Conservation (phyloP, 768 basidiomycete species). For the Kwoniella dejecticola region DNA sequence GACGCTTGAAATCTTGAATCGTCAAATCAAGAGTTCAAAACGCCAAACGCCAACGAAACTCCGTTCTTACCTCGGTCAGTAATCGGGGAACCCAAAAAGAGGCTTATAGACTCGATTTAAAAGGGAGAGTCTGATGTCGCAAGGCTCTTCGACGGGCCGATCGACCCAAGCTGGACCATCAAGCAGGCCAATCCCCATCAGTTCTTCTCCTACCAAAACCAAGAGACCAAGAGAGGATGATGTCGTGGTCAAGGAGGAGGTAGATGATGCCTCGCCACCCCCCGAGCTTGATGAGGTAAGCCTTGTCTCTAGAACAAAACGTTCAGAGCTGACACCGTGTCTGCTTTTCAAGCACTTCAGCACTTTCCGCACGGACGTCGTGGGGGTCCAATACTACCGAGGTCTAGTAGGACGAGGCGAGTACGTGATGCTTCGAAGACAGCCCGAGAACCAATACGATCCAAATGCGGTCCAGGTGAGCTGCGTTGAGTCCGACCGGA, state of each 20-base stretch:
- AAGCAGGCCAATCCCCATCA: neutral
- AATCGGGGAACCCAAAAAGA: neutral
- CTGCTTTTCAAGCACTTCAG: conserved; percentile 75
- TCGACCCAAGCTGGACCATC: conserved; percentile 1
- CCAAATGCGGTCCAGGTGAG: conserved; percentile 62
- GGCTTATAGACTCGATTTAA: neutral
- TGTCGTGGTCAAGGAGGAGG: conserved; percentile 9
- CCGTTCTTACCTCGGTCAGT: too few species aligned
- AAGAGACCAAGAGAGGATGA: conserved; percentile 15
- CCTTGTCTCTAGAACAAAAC: too few species aligned
- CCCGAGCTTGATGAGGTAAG: conserved; percentile 39
- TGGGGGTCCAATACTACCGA: conserved; percentile 81
- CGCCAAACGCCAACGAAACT: too few species aligned
- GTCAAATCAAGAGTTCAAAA: too few species aligned
- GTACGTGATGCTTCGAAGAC: conserved; percentile 57
- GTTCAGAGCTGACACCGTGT: too few species aligned
- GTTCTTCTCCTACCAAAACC: conserved; percentile 2
- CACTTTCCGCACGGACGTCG: conserved; percentile 64
- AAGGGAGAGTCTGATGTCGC: neutral
- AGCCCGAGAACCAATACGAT: conserved; percentile 39
- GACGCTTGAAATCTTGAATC: too few species aligned
- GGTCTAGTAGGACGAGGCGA: conserved; percentile 80
- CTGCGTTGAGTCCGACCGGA: conserved; percentile 58
- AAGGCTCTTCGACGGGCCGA: neutral
- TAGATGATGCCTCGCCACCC: conserved; percentile 2